These are phyloP conservation scores for Trichosanthes truncata DNA, from an alignment of 306 rosid species.

Conservation along the genomic window DNA sequence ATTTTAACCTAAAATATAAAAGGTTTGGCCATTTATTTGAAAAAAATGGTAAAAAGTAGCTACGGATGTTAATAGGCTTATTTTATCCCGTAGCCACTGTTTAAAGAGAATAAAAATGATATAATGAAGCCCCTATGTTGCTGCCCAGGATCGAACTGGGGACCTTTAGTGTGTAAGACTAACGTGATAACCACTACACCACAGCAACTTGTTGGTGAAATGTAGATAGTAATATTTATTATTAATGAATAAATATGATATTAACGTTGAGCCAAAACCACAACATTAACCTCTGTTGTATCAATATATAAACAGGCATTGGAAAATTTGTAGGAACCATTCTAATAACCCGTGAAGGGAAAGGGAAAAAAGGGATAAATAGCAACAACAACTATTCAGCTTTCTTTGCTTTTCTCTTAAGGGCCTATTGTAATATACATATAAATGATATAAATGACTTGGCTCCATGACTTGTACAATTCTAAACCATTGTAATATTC, in stretches of 20 bases:
- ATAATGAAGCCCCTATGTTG: no score
- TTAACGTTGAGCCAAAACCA: constrained; percentile 22
- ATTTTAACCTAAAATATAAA: no score
- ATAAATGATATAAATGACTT: constrained; percentile 2
- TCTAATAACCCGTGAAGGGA: not conserved
- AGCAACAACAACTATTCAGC: not conserved
- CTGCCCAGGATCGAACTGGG: constrained; percentile 94
- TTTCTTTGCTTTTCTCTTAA: not conserved
- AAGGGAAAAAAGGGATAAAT: no score
- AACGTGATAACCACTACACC: constrained; percentile 97
- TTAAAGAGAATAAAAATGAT: no score
- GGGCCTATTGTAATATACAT: not conserved
- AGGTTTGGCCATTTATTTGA: no score
- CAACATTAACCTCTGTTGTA: constrained; percentile 30
- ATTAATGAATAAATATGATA: no score
- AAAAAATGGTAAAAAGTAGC: no score
- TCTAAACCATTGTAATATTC: constrained; percentile 54
- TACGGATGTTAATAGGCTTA: no score
- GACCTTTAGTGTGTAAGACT: constrained; percentile 97
- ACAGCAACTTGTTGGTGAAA: constrained; percentile 30
- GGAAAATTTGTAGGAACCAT: no score
- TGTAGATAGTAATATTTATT: no score
- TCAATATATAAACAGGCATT: no score
- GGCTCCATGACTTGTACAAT: constrained; percentile 59
- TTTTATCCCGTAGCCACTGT: no score